Evolutionary conservation across 768 basidiomycete species (phyloP), one percentile per base, ranked within the genome.

Genomic region (Candolleomyces aberdarensis): DNA sequence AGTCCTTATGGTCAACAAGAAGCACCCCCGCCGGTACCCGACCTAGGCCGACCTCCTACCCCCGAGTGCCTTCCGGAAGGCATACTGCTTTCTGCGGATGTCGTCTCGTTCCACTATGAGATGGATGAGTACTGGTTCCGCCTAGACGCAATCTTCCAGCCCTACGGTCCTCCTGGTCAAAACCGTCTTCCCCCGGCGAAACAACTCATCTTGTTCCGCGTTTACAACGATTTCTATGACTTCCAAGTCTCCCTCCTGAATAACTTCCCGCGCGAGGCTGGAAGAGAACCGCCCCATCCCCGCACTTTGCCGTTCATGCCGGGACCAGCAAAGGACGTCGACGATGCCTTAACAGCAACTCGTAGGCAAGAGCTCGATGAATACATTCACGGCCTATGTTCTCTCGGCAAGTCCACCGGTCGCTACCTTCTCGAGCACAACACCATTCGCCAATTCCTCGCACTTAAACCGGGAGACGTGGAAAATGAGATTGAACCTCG

Each of bases 61-160:
- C 76, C 79, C 29, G 78, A 84, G 60, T 65, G 76, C n/a, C 78
- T 94, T 26, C 89, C 89, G 5, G 85, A 89, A 39, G 96, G 96
- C 48, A 85, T 94, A 43, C 85, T 98, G 64, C 83, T 94, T 15
- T 84, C 88, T 20, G 94, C 94, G 36, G 86, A 88, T 62, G 94
- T 98, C 59, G 91, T 94, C 57, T 96, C 95, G n/a, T 98, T 96
- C 80, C 97, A 98, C 74, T 89, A 85, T 71, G 97, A 99, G 73
- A 91, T 89, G 81, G 88, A 94, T 7, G 91, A 96, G 67, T 99
- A 94, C 75, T 98, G 96, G 94, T 99, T 98, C 84, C 88, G 96
- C 32, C 82, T 98, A 49, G 86, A 97, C 69, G 95, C 91, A 59
- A 74, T 88, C 61, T 98, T 87, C 76, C 90, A 96, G 65, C 94